phyloP scores from a whole-genome alignment of 305 asterid genomes.

The Rubia peregrina region DNA sequence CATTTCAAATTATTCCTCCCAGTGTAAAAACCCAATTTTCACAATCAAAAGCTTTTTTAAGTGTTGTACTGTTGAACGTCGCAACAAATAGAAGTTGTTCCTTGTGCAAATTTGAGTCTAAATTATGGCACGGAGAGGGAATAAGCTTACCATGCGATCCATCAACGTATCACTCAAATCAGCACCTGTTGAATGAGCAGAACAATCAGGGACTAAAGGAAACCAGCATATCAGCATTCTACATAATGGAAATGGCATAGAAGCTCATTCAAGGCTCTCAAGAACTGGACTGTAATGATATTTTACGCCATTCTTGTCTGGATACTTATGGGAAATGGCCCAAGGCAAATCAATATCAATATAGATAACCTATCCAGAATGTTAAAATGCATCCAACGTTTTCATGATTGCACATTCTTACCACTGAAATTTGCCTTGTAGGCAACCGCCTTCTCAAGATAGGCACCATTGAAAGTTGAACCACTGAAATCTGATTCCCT shows the following conservation, averaged over 20 bases:
- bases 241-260: not conserved
- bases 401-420: conserved; percentile 13
- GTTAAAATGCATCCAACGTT: not conserved
- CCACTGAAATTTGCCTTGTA: conserved; percentile 84
- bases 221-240: not conserved
- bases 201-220: not conserved
- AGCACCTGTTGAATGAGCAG: conserved; percentile 48
- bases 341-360: not conserved
- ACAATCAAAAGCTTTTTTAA: not conserved
- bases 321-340: not conserved
- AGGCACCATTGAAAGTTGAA: conserved; percentile 85
- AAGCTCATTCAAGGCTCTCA: not conserved
- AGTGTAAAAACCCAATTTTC: not conserved
- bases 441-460: conserved; percentile 94
- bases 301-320: not conserved
- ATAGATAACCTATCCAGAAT: not conserved
- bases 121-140: not conserved
- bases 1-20: not conserved
- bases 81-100: not conserved
- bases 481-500: conserved; percentile 95
- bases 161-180: conserved; percentile 88
- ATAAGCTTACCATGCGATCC: conserved; percentile 81
- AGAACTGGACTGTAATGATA: not conserved
- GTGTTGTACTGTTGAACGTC: not conserved
- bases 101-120: not conserved